phyloP scores from a whole-genome alignment of 306 rosid species.

The Purshia tridentata region DNA sequence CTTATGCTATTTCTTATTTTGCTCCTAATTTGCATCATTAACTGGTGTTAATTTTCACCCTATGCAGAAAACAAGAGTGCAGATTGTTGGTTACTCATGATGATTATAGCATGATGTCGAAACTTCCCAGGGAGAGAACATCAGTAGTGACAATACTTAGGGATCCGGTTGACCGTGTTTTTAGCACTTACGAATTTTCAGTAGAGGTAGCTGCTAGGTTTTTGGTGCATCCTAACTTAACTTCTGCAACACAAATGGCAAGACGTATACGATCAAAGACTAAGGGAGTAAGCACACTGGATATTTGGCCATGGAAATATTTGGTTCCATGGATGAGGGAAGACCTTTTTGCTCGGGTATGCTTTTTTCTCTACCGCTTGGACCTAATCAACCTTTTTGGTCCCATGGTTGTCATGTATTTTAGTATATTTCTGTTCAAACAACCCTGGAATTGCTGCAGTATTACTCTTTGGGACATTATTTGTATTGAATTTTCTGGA shows the following conservation, averaged over 20 bases:
- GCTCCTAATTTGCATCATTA: conserved; percentile 11
- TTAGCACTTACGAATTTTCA: conserved; percentile 90
- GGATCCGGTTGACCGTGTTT: conserved; percentile 88
- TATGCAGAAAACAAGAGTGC: conserved; percentile 73
- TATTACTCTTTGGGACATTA: conserved; percentile 18
- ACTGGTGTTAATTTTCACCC: conserved; percentile 14
- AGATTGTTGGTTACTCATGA: conserved; percentile 88
- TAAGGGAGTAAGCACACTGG: conserved; percentile 84
- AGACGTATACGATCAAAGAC: conserved; percentile 53
- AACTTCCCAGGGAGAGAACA: conserved; percentile 83
- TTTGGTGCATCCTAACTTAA: conserved; percentile 93
- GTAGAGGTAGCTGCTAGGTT: conserved; percentile 98
- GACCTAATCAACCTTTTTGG: not conserved
- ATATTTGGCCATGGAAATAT: conserved; percentile 99
- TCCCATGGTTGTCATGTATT: not conserved
- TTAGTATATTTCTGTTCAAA: not conserved
- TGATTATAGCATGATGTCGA: conserved; percentile 85
- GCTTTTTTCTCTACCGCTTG: conserved; percentile 7
- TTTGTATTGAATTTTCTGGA: conserved; percentile 21
- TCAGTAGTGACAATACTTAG: conserved; percentile 95
- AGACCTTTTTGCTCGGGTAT: conserved; percentile 86
- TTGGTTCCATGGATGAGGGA: conserved; percentile 97
- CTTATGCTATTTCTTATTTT: conserved; percentile 2
- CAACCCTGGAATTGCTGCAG: not conserved
- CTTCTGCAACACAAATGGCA: conserved; percentile 77